Evolutionary conservation across 106 monocot species (phyloP).

Genomic region (Dioscorea dumetorum): DNA sequence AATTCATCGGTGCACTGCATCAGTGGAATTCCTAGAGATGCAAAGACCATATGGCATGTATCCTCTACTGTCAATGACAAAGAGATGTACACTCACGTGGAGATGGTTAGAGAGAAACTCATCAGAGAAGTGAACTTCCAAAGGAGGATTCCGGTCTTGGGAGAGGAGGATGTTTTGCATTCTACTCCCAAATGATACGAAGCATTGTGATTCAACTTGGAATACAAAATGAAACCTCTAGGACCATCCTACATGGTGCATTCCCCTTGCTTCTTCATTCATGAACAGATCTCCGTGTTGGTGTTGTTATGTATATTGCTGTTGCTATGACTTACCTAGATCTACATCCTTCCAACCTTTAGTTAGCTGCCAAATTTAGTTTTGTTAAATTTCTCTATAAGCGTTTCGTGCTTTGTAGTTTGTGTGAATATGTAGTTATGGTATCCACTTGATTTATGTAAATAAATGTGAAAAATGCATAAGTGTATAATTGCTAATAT

Average conservation of each 20-base stretch:
- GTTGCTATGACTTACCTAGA: constrained; percentile 60
- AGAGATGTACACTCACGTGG: constrained; percentile 39
- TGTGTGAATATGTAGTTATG: too few species aligned
- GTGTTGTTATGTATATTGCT: constrained; percentile 68
- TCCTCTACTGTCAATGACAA: constrained; percentile 55
- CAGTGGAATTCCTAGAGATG: constrained; percentile 39
- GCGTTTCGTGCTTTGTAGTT: too few species aligned
- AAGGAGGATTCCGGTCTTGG: constrained; percentile 17
- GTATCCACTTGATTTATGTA: too few species aligned
- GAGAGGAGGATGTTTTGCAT: constrained; percentile 66
- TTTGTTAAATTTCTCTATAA: too few species aligned
- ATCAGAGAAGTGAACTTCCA: constrained; percentile 30
- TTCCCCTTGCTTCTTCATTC: constrained; percentile 51
- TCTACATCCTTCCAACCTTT: neutral
- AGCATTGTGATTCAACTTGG: constrained; percentile 44
- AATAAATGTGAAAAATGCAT: too few species aligned
- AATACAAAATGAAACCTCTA: constrained; percentile 35
- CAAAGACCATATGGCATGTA: constrained; percentile 20
- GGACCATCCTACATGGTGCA: constrained; percentile 23
- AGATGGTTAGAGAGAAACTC: constrained; percentile 31
- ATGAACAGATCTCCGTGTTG: constrained; percentile 63
- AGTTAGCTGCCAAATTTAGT: neutral
- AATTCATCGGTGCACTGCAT: constrained; percentile 38
- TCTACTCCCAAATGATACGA: constrained; percentile 51
- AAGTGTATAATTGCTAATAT: neutral